Base-by-base conservation (phyloP, 2,329 filamentous ascomycete genomes). In the Botryotinia calthae region DNA sequence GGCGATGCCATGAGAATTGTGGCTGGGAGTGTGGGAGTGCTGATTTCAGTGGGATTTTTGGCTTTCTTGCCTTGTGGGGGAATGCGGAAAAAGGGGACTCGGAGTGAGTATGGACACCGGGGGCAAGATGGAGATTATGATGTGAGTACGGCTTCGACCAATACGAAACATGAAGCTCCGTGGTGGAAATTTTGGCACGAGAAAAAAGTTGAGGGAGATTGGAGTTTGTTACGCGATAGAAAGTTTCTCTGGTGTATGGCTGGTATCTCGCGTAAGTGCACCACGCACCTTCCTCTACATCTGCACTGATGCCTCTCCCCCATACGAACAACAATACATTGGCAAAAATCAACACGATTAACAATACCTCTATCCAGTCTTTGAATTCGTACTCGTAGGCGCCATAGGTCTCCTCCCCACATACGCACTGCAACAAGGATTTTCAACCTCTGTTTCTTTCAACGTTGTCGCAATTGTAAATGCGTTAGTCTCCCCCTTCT, bases 381-480 rank as follows among this genome's bases (percentile, higher is more conserved):
- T 93, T 74, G 91, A 94, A 82, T 92, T 92, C 82, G 91, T 90
- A 0, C 86, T 94, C n/a, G 94, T 94, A 80, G 88, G 97, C 37
- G 94, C 94, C 0, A 86, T 97, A 72, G 91, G 91, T 6, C 97
- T 95, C 80, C 88, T 97, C 62, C 92, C 92, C 10, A 91, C 89
- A 1, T 98, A 94, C 80, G 90, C 91, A 2, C 83, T 94, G 12
- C 82, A 83, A 63, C 86, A 90, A 73, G 91, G 91, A 28, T 90
- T 97, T 79, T 85, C 84, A 64, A 81, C 84, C 5, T 81, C 85
- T 1, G 92, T 97, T 77, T 88, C 91, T 10, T 97, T 93, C 81
- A 90, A 95, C 79, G 86, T 96, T 73, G 84, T 97, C 62, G 92
- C 94, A 22, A 90, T 97, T 76, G 86, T 98, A 80, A 98, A 97